phyloP scores from a whole-genome alignment of 495 filamentous ascomycete species.

The Talaromyces trachyspermus region DNA sequence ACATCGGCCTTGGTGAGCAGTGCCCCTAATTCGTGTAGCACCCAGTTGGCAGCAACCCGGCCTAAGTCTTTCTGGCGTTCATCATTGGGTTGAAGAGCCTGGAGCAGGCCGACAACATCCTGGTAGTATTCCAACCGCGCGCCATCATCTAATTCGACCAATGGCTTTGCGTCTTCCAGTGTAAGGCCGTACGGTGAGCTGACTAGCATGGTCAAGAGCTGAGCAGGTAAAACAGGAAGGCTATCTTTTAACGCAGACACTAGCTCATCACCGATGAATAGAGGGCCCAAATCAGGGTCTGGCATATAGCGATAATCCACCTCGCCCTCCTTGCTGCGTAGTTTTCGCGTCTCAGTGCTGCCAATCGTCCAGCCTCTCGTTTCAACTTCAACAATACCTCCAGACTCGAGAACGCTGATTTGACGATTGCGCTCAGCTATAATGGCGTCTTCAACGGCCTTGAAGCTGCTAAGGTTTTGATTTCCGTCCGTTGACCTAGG shows the following conservation, averaged over 20 bases:
- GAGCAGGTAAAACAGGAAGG: constrained; percentile 64
- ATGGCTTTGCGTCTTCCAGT: constrained; percentile 78
- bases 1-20: constrained; percentile 49
- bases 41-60: constrained; percentile 56
- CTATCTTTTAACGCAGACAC: constrained; percentile 50
- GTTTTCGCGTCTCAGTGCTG: constrained; percentile 61
- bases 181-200: constrained; percentile 52
- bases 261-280: constrained; percentile 66
- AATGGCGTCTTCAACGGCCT: constrained; percentile 89
- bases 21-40: constrained; percentile 83
- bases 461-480: constrained; percentile 97
- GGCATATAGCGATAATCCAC: constrained; percentile 99
- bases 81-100: constrained; percentile 27
- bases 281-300: constrained; percentile 80
- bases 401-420: constrained; percentile 69
- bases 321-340: constrained; percentile 92
- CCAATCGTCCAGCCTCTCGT: constrained; percentile 88
- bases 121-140: constrained; percentile 77
- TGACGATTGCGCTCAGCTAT: constrained; percentile 85
- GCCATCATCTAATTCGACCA: constrained; percentile 72
- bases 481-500: constrained; percentile 86
- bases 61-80: constrained; percentile 14
- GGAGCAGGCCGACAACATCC: constrained; percentile 55
- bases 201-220: constrained; percentile 52
- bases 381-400: constrained; percentile 74